These are phyloP conservation scores for Candida chauliodis DNA, from an alignment of 805 yeast genomes.

Conservation along the genomic window DNA sequence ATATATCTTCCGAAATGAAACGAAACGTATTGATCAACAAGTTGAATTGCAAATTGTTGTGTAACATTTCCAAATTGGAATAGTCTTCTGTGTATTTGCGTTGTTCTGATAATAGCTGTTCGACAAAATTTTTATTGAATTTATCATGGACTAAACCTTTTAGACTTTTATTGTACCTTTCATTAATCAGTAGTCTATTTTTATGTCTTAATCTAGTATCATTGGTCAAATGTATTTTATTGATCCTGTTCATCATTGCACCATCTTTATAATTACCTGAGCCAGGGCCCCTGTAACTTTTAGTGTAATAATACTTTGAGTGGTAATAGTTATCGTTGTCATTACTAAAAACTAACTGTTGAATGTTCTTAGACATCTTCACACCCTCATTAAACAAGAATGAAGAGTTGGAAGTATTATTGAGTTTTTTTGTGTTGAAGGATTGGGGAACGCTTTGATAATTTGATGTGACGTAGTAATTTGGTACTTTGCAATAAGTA, in stretches of 20 bases:
- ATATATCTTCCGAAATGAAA: slow-evolving; percentile 35
- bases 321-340: slow-evolving; percentile 34
- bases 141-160: slow-evolving; percentile 38
- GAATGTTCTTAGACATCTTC: slow-evolving; percentile 31
- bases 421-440: slow-evolving; percentile 14
- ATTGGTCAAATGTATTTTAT: slow-evolving; percentile 27
- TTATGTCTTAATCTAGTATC: slow-evolving; percentile 10
- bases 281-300: slow-evolving; percentile 43
- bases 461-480: slow-evolving; percentile 33
- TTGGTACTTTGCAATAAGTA: slow-evolving; percentile 40
- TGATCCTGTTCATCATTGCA: slow-evolving; percentile 36
- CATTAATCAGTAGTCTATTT: slow-evolving; percentile 4
- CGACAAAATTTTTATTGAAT: slow-evolving; percentile 28
- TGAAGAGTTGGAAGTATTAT: slow-evolving; percentile 17
- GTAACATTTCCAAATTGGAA: slow-evolving; percentile 41
- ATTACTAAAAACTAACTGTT: slow-evolving; percentile 31
- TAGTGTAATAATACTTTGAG: slow-evolving; percentile 37
- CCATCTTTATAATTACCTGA: slow-evolving; percentile 45
- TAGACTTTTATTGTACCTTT: slow-evolving; percentile 20
- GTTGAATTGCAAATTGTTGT: slow-evolving; percentile 39
- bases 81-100: slow-evolving; percentile 32
- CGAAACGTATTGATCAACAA: slow-evolving; percentile 37
- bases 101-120: slow-evolving; percentile 25
- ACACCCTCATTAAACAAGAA: slow-evolving; percentile 22
- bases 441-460: slow-evolving; percentile 16